phyloP scores from a whole-genome alignment of 2,329 filamentous ascomycete species.

The Pseudogymnoascus pannorum region DNA sequence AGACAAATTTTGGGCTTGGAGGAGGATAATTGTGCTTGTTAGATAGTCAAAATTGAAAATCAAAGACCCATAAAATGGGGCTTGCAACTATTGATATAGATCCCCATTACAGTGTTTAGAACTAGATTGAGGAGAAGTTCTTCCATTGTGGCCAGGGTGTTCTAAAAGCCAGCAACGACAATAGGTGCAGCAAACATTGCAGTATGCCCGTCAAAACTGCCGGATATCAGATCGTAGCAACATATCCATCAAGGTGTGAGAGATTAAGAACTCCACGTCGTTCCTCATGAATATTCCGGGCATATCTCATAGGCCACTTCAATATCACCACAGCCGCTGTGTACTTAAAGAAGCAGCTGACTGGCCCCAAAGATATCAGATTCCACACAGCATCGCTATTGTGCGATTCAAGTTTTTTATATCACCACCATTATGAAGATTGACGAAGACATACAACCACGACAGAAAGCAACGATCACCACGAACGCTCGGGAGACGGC shows the following conservation, averaged over 20 bases:
- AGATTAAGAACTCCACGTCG: background rate
- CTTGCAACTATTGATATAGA: background rate
- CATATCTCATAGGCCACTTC: background rate
- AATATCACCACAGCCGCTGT: background rate
- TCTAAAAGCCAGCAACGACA: background rate
- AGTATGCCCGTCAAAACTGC: background rate
- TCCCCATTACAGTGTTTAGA: background rate
- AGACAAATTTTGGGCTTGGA: too few relatives aligned
- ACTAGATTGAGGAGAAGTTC: background rate
- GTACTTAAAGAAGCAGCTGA: background rate
- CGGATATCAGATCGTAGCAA: background rate
- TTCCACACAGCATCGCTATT: background rate
- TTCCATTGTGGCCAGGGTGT: background rate
- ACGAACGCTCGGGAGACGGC: background rate
- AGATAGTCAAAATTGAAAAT: background rate
- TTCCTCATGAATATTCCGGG: background rate
- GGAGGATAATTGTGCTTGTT: background rate
- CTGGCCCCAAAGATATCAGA: background rate
- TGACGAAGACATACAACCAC: slow-evolving; percentile 2
- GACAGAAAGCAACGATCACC: background rate
- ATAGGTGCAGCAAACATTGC: background rate
- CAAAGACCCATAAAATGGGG: background rate
- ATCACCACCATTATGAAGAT: background rate
- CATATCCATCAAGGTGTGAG: background rate
- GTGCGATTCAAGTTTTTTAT: background rate